Conservation (phyloP, 2,329 filamentous ascomycete species). For the Beauveria medogensis region DNA sequence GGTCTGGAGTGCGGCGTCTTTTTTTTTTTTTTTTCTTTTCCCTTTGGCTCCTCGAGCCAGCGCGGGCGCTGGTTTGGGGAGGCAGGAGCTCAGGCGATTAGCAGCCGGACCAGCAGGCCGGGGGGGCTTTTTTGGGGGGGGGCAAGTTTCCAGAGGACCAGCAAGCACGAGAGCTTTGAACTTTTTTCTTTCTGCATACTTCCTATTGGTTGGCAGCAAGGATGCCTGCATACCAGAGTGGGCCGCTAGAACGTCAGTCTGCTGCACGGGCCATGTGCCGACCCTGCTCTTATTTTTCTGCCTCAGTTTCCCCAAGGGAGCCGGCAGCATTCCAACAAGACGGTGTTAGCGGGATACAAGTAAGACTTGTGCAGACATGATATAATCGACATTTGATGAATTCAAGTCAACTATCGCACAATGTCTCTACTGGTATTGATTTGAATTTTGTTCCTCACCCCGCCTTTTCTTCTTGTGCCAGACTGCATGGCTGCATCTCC, state of each 20-base stretch:
- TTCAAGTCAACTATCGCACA: too few species aligned
- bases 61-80: neutral
- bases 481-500: neutral
- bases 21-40: conserved; percentile 12
- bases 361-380: neutral
- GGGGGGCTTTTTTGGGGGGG: neutral
- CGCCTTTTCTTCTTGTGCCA: too few species aligned
- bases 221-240: conserved; percentile 28
- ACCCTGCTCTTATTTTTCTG: conserved; percentile 4
- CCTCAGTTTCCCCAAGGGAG: conserved; percentile 1
- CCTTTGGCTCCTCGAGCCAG: neutral
- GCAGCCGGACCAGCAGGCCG: neutral
- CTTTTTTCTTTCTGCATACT: conserved; percentile 27
- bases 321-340: neutral
- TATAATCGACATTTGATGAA: neutral
- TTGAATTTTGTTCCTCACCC: too few species aligned
- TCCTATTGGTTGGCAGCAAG: conserved; percentile 26
- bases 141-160: neutral
- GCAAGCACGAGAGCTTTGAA: conserved; percentile 27
- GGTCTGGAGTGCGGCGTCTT: neutral
- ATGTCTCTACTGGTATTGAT: too few species aligned
- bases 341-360: neutral
- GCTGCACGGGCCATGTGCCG: conserved; percentile 14
- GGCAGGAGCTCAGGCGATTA: conserved; percentile 7
- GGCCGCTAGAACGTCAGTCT: conserved; percentile 24